A percentile compares a stretch with the other conserved stretches of the same genome.
phyloP scores from a whole-genome alignment of 768 basidiomycete genomes.

The Boletus edulis region DNA sequence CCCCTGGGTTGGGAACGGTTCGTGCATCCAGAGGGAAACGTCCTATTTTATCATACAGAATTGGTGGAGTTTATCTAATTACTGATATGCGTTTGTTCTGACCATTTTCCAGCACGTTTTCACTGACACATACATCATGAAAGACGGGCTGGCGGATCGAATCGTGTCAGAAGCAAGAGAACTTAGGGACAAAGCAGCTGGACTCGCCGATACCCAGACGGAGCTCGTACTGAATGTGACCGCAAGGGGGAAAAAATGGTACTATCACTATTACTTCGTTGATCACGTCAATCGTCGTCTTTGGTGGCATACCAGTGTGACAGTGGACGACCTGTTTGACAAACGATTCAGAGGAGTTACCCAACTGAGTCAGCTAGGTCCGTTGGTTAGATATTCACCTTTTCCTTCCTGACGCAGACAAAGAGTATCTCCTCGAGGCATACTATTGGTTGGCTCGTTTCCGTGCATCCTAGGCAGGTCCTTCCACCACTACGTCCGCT shows the following conservation, averaged over 20 bases:
- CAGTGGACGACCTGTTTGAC: background rate
- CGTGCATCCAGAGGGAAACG: background rate
- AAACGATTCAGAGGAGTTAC: background rate
- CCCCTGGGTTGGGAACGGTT: background rate
- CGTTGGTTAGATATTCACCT: background rate
- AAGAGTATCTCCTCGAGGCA: background rate
- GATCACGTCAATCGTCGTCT: background rate
- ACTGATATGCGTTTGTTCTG: background rate
- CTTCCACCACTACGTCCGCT: background rate
- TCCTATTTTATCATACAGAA: background rate
- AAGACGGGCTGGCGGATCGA: background rate
- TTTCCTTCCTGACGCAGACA: background rate
- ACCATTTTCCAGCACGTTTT: background rate
- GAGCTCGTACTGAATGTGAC: background rate
- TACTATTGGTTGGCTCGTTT: background rate
- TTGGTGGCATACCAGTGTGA: background rate
- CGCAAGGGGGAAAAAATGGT: too few species aligned
- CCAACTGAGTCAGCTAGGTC: background rate
- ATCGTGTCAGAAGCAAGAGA: background rate
- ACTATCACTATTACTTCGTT: background rate
- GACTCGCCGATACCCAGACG: background rate
- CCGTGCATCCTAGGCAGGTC: background rate
- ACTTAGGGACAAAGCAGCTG: background rate
- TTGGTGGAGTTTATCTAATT: background rate
- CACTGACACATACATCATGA: background rate